Evolutionary conservation across 2,329 filamentous ascomycete species (phyloP).

Genomic region (Colletotrichum orbiculare): DNA sequence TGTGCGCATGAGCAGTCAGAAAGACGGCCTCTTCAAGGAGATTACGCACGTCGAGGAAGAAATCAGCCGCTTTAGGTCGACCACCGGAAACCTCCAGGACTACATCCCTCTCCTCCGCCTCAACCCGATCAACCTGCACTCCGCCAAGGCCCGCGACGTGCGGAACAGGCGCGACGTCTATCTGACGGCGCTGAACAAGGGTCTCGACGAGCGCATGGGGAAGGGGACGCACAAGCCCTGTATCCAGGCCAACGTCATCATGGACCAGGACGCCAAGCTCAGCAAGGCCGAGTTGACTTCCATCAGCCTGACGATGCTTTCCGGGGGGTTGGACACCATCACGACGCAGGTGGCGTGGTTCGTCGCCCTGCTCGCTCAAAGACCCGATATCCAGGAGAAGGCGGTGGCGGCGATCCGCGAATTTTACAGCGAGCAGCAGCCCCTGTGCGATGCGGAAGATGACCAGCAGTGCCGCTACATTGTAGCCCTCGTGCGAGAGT

Average conservation of each 20-base stretch:
- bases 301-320: slow-evolving; percentile 76
- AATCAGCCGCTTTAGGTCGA: slow-evolving; percentile 68
- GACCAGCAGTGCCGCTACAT: slow-evolving; percentile 74
- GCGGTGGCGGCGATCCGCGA: slow-evolving; percentile 67
- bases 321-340: slow-evolving; percentile 74
- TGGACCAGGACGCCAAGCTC: slow-evolving; percentile 71
- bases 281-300: slow-evolving; percentile 72
- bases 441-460: slow-evolving; percentile 69
- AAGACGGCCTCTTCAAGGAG: slow-evolving; percentile 68
- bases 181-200: slow-evolving; percentile 65
- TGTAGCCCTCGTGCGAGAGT: slow-evolving; percentile 71
- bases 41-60: slow-evolving; percentile 73
- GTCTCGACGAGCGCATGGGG: slow-evolving; percentile 69
- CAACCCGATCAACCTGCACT: slow-evolving; percentile 71
- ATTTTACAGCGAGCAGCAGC: slow-evolving; percentile 61
- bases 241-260: slow-evolving; percentile 74
- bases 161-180: slow-evolving; percentile 70
- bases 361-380: slow-evolving; percentile 67
- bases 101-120: slow-evolving; percentile 69
- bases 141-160: slow-evolving; percentile 68
- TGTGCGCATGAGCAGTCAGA: slow-evolving; percentile 65
- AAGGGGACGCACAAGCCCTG: slow-evolving; percentile 71
- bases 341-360: slow-evolving; percentile 75
- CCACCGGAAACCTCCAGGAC: slow-evolving; percentile 70
- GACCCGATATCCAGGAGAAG: slow-evolving; percentile 71